A percentile compares a stretch with the other conserved stretches of the same genome.
Evolutionary conservation across 305 asterid species (phyloP).

Genomic region (Ilex paraguariensis): DNA sequence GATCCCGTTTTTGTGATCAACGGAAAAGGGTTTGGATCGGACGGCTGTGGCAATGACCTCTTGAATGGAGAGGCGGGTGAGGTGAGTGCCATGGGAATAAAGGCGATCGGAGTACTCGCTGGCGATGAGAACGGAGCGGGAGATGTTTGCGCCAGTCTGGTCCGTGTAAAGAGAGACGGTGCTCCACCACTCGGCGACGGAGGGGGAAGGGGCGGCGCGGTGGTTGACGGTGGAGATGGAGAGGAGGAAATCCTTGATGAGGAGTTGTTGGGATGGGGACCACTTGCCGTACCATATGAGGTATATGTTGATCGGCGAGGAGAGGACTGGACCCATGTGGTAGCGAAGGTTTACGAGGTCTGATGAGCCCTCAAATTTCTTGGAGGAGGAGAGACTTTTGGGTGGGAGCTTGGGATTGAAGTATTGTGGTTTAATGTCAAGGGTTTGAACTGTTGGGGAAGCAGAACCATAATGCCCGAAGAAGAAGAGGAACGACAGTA

Average conservation of each 20-base stretch:
- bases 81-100: slow-evolving; percentile 58
- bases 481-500: slow-evolving; percentile 3
- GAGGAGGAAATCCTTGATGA: slow-evolving; percentile 68
- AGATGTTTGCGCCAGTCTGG: slow-evolving; percentile 78
- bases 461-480: not conserved
- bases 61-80: slow-evolving; percentile 64
- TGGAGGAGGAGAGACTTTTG: slow-evolving; percentile 36
- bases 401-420: slow-evolving; percentile 53
- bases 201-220: slow-evolving; percentile 54
- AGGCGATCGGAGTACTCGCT: slow-evolving; percentile 58
- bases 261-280: slow-evolving; percentile 54
- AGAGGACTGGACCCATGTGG: slow-evolving; percentile 91
- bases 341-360: slow-evolving; percentile 64
- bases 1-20: slow-evolving; percentile 74
- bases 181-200: slow-evolving; percentile 84
- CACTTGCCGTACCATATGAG: slow-evolving; percentile 82
- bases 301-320: slow-evolving; percentile 77
- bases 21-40: slow-evolving; percentile 52
- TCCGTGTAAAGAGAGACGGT: slow-evolving; percentile 70
- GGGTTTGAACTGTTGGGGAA: slow-evolving; percentile 5
- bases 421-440: slow-evolving; percentile 5
- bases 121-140: slow-evolving; percentile 49
- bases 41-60: slow-evolving; percentile 68
- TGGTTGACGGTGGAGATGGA: slow-evolving; percentile 55
- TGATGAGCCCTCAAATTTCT: slow-evolving; percentile 77